phyloP scores from a whole-genome alignment of 2,329 filamentous ascomycete species.

The Clonostachys byssicola region DNA sequence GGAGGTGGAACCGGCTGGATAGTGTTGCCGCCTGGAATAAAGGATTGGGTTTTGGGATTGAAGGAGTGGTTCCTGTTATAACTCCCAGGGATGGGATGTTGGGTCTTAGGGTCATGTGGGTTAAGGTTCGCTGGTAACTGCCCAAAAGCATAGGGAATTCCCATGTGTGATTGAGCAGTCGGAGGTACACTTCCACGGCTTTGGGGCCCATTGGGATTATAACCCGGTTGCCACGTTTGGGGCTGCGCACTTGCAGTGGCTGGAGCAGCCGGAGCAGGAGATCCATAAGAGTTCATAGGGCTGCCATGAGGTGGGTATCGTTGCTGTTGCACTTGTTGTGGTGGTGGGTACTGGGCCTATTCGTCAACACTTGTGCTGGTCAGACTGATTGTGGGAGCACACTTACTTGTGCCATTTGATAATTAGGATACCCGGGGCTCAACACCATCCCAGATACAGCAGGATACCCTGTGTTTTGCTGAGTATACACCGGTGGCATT shows the following conservation, averaged over 20 bases:
- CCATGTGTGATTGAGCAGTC: conserved; percentile 13
- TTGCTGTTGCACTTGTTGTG: conserved; percentile 18
- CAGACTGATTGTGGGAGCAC: background rate
- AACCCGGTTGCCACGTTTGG: conserved; percentile 30
- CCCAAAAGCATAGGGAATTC: conserved; percentile 68
- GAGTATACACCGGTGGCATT: background rate
- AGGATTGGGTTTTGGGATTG: conserved; percentile 91
- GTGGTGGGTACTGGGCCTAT: conserved; percentile 15
- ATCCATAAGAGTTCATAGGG: conserved; percentile 28
- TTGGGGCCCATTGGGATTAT: conserved; percentile 13
- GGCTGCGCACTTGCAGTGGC: conserved; percentile 10
- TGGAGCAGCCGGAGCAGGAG: conserved; percentile 19
- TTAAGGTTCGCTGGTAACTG: conserved; percentile 70
- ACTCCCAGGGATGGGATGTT: conserved; percentile 81
- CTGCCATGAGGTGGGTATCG: conserved; percentile 23
- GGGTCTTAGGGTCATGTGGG: conserved; percentile 67
- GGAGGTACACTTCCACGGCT: conserved; percentile 5
- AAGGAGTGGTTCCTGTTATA: conserved; percentile 77
- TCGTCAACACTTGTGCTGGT: too few relatives aligned
- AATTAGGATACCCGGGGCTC: conserved; percentile 37
- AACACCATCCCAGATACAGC: conserved; percentile 37
- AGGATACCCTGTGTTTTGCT: background rate
- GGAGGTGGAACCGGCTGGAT: conserved; percentile 44
- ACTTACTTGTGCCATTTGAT: conserved; percentile 40
- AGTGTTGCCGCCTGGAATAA: conserved; percentile 62